Evolutionary conservation across 2,329 filamentous ascomycete genomes (phyloP).

Genomic region (Colletotrichum tofieldiae): DNA sequence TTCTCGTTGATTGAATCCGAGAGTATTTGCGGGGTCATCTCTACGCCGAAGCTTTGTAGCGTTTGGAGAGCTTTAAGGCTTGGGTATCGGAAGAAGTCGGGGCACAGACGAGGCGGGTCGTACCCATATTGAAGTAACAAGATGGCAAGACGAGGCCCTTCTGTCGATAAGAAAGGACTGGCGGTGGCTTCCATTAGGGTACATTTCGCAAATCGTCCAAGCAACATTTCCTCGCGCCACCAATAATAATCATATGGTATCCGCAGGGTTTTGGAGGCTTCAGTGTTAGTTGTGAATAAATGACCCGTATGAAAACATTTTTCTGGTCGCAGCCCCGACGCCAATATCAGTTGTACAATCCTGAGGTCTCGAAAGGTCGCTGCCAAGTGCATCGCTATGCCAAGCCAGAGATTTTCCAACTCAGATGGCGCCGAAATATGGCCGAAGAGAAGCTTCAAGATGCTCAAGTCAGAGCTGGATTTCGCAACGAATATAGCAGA

Average conservation of each 20-base stretch:
- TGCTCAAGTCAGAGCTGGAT: neutral
- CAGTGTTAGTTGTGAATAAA: fast-evolving
- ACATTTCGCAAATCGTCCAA: too few relatives aligned
- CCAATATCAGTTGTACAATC: neutral
- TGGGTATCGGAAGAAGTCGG: neutral
- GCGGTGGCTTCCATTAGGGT: too few relatives aligned
- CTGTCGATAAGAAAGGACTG: neutral
- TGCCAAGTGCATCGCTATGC: neutral
- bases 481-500: neutral
- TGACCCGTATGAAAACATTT: neutral
- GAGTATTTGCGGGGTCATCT: neutral
- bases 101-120: neutral
- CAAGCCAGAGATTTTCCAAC: neutral
- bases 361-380: neutral
- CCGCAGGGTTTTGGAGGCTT: fast-evolving
- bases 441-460: neutral
- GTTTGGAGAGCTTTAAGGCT: neutral
- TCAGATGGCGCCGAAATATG: neutral
- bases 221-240: neutral
- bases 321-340: neutral
- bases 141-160: neutral
- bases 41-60: neutral
- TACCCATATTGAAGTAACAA: neutral
- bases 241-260: neutral
- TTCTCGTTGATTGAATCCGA: fast-evolving